Evolutionary conservation across 106 monocot species (phyloP), one percentile per base, ranked within the genome.

Genomic region (Dioscorea alata): DNA sequence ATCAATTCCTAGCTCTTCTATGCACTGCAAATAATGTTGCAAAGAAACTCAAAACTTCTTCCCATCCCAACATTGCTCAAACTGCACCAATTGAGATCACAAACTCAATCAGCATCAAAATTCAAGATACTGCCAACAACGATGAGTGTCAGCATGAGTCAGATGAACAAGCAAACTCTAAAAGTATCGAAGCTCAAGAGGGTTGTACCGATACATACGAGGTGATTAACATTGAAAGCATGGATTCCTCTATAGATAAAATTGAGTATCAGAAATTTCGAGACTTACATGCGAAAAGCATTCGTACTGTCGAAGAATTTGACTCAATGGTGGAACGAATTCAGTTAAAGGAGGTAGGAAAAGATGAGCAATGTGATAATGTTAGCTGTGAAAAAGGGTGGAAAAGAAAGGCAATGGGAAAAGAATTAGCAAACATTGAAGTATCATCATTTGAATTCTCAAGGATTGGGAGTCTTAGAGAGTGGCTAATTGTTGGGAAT

Each of bases 401-500:
- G 13, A 80, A 64, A 66, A 79, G 82, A 53, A 84, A 74, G 57
- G 63, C 74, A 4, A 76, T 79, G 79, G 80, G 76, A 33, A 84
- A 63, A 49, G 82, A 85, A 66, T 70, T 90, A 2, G 59, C 59
- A 10, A 64, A 52, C 12, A 69, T 89, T 4, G 75, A 74, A 61
- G 71, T 87, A 17, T 74, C 80, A 0, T 57, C 52, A 12, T 90
- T 94, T 32, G 90, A 90, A 51, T 82, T 94, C 48, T 70, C 78
- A 7, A 80, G 75, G 50, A 63, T 42, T 21, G 89, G 80, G 18
- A 85, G 86, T 25, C 69, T 93, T 15, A 74, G 77, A 61, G 86
- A 89, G 13, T 90, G 93, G 93, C 75, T 94, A 15, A 18, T 21
- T 15, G 72, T 57, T 20, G 89, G 89, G 61, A 89, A 89, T 1